Base-by-base conservation (phyloP, 768 basidiomycete genomes). In the Serendipita sp. region DNA sequence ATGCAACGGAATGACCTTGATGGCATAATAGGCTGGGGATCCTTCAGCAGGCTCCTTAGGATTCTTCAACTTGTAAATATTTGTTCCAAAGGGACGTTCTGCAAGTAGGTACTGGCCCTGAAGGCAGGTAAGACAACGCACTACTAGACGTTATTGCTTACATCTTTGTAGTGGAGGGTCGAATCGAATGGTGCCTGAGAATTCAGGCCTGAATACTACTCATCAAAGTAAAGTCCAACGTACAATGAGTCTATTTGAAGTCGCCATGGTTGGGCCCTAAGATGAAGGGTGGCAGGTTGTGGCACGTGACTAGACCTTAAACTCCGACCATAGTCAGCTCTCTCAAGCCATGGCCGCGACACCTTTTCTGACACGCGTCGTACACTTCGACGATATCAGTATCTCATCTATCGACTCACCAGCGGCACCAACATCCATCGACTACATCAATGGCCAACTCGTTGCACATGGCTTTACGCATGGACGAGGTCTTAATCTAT, bases 391-490 rank as follows among this genome's bases (percentile, higher is more conserved):
- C 24, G 53, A 58, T 20, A 33, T 58, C 33, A 58, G 53, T 31
- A 34, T 34, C 17, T 58, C 53, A 24, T n/a, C 17, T 24, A 30
- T 58, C 4, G 53, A 20, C 11, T 30, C 53, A 24, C 53, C 53
- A 30, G 53, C 53, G 33, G 53, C 53, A 0, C 53, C 53, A 4
- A 58, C 53, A 11, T 58, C 53, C 11, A 58, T 70, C 17, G 48
- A 61, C 22, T 90, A 87, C 69, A 78, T 91, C 69, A 92, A 90
- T 69, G 75, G 84, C 20, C 90, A 93, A 67, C 79, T 93, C 3
- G 72, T 88, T 53, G 84, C 90, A 2, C 90, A 92, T 74, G 90
- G 90, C 5, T 92, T 87, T 66, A 73, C 79, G 1, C 68, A 80
- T 9, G 68, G 77, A 0, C 82, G 84, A 0, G 89, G 90, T 0